Conservation (phyloP, 306 rosid species). For the Vicia villosa region DNA sequence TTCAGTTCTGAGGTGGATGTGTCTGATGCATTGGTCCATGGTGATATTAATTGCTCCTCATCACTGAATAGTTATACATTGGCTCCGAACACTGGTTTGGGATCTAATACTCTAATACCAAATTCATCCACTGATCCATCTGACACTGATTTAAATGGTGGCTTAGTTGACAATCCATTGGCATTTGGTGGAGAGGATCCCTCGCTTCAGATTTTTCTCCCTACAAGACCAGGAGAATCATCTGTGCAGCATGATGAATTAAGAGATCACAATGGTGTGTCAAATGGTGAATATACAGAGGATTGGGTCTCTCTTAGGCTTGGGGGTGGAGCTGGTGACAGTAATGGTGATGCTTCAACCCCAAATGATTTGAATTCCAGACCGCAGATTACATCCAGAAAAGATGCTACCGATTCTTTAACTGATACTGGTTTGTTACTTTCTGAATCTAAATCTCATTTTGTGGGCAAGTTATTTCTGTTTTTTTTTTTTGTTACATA, state of each 20-base stretch:
- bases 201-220: conserved; percentile 95
- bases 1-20: conserved; percentile 78
- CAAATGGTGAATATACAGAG: conserved; percentile 80
- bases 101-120: conserved; percentile 54
- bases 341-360: conserved; percentile 54
- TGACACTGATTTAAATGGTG: conserved; percentile 72
- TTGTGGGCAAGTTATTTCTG: neutral
- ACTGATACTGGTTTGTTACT: conserved; percentile 71
- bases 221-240: conserved; percentile 79
- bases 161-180: conserved; percentile 88
- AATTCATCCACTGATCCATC: conserved; percentile 60
- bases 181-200: conserved; percentile 86
- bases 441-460: conserved; percentile 30
- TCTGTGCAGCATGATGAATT: conserved; percentile 68
- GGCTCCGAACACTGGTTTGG: conserved; percentile 66
- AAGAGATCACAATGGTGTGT: conserved; percentile 69
- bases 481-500: neutral
- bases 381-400: conserved; percentile 60
- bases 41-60: conserved; percentile 66
- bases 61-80: conserved; percentile 73
- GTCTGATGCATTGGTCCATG: conserved; percentile 62
- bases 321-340: conserved; percentile 72
- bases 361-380: conserved; percentile 62
- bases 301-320: conserved; percentile 96
- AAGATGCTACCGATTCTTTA: conserved; percentile 55